Conservation (phyloP, 2,329 filamentous ascomycete species). For the Chalaropsis thielavioides region DNA sequence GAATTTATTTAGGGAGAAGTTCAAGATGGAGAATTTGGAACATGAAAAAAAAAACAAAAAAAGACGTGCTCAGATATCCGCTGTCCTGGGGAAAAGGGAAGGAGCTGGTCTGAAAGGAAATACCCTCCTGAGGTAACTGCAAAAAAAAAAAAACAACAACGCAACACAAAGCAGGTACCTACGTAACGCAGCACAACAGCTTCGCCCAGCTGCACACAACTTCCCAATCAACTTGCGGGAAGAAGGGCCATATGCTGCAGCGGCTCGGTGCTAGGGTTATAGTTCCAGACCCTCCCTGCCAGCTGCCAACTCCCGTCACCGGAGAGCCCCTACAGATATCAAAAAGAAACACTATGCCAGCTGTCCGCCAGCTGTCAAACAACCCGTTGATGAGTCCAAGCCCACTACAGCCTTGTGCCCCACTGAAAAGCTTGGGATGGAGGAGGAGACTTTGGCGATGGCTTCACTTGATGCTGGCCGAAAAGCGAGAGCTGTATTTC, state of each 20-base stretch:
- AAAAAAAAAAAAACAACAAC: neutral
- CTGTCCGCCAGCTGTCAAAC: no score
- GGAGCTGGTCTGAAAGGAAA: neutral
- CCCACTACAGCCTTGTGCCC: neutral
- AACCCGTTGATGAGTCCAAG: no score
- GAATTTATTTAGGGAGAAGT: slow-evolving; percentile 5
- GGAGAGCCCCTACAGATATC: neutral
- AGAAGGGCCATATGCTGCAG: neutral
- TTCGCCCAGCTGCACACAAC: neutral
- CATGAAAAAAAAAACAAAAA: neutral
- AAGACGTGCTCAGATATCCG: neutral
- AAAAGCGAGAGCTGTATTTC: neutral
- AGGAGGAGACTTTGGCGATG: neutral
- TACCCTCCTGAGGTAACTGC: neutral
- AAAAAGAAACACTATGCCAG: neutral
- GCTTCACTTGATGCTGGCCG: neutral
- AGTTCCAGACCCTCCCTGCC: neutral
- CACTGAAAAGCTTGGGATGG: slow-evolving; percentile 4
- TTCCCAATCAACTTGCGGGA: neutral
- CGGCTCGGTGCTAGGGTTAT: neutral
- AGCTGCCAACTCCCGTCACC: neutral
- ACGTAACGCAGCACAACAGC: neutral
- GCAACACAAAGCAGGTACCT: slow-evolving; percentile 1
- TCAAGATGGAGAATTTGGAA: neutral
- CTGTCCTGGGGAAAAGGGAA: neutral